Evolutionary conservation across 495 filamentous ascomycete species (phyloP).

Genomic region (Aspergillus leporis): DNA sequence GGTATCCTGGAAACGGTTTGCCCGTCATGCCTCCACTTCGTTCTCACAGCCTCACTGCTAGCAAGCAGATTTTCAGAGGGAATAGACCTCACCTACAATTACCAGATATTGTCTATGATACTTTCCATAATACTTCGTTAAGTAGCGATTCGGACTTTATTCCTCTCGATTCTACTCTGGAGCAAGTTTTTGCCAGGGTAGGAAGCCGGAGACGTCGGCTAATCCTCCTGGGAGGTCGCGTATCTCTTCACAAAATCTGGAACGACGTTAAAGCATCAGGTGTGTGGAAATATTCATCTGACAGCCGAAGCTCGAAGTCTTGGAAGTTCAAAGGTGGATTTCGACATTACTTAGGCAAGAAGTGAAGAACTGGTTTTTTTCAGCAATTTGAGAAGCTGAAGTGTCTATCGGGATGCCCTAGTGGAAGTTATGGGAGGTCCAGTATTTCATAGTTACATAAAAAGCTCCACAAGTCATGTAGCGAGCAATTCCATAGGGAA

Average conservation of each 20-base stretch:
- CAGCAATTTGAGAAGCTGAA: neutral
- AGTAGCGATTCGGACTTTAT: conserved; percentile 21
- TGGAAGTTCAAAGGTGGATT: neutral
- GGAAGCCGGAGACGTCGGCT: conserved; percentile 10
- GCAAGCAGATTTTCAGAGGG: conserved; percentile 21
- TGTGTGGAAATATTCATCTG: neutral
- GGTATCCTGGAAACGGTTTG: conserved; percentile 29
- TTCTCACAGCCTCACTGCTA: conserved; percentile 26
- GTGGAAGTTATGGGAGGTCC: neutral
- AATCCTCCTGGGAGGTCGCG: conserved; percentile 4
- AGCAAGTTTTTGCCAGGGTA: conserved; percentile 20
- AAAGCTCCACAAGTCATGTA: neutral
- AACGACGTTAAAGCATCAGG: neutral
- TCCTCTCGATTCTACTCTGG: conserved; percentile 25
- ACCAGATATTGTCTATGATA: conserved; percentile 16
- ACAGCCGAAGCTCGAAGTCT: neutral
- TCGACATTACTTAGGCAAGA: neutral
- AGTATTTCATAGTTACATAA: neutral
- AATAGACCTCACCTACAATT: conserved; percentile 16
- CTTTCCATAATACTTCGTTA: conserved; percentile 12
- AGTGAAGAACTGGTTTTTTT: neutral
- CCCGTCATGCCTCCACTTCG: conserved; percentile 30
- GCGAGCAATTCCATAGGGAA: neutral
- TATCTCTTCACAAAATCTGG: conserved; percentile 14
- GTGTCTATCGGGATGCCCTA: neutral